Percentiles rank a stretch among this genome's conserved stretches.
Evolutionary conservation across 192 early-diverging fungal genomes (phyloP).

Genomic region (Backusella westeae): DNA sequence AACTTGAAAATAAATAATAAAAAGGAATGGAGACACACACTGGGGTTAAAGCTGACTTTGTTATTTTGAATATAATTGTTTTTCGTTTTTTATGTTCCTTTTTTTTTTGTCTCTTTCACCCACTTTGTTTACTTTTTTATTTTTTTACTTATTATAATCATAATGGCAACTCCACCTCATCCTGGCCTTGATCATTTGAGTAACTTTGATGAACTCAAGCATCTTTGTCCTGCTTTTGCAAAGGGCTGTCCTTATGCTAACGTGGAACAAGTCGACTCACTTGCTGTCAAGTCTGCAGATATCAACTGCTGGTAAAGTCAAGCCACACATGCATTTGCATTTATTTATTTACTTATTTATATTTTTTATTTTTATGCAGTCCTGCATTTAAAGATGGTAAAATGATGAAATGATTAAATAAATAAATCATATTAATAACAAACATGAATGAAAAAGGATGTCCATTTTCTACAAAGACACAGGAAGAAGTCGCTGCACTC

Average conservation of each 20-base stretch:
- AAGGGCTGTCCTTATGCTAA: constrained; percentile 25
- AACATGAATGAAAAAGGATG: not conserved
- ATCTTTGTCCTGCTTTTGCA: constrained; percentile 16
- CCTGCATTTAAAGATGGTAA: constrained; percentile 24
- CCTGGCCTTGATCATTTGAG: constrained; percentile 21
- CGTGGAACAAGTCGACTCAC: constrained; percentile 8
- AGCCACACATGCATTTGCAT: not conserved
- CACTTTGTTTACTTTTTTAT: constrained; percentile 15
- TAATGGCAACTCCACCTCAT: constrained; percentile 8
- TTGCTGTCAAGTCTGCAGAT: constrained; percentile 17
- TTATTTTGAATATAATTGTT: not conserved
- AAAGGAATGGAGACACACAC: not conserved
- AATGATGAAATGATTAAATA: not conserved
- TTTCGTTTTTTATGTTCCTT: not conserved
- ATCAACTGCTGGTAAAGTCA: constrained; percentile 12
- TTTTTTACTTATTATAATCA: not conserved
- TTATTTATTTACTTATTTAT: not conserved
- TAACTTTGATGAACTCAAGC: constrained; percentile 21
- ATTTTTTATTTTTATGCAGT: not conserved
- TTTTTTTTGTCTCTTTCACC: not conserved
- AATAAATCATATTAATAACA: not conserved
- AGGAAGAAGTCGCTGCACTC: constrained; percentile 7
- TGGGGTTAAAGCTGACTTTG: not conserved
- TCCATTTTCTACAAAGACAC: constrained; percentile 18
- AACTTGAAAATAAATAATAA: not conserved